Conservation (phyloP, 441 rosid genomes). For the Adansonia rubrostipa region DNA sequence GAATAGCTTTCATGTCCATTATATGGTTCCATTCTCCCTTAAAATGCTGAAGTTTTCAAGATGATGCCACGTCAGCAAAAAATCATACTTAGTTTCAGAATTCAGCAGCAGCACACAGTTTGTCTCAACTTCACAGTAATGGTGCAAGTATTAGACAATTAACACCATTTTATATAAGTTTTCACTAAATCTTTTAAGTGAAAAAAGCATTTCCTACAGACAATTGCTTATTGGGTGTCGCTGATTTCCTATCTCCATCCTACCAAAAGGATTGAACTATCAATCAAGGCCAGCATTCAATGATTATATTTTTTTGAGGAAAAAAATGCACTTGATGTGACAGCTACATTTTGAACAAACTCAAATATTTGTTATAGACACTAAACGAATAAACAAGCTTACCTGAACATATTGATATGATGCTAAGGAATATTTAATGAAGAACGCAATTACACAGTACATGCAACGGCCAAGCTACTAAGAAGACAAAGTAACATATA, state of each 20-base stretch:
- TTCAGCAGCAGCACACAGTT: neutral
- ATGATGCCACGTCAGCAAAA: neutral
- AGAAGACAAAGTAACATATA: neutral
- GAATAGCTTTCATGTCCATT: neutral
- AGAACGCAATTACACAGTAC: neutral
- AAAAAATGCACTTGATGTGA: neutral
- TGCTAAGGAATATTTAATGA: neutral
- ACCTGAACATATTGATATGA: neutral
- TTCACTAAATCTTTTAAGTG: neutral
- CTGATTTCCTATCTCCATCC: neutral
- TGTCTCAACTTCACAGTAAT: neutral
- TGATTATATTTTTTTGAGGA: neutral
- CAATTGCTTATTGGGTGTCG: neutral
- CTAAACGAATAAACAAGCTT: neutral
- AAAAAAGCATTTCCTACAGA: neutral
- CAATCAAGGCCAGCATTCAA: neutral
- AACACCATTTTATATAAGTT: neutral
- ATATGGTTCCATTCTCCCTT: neutral
- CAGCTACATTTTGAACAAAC: neutral
- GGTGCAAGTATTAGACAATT: neutral
- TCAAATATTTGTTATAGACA: neutral
- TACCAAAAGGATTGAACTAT: conserved; percentile 1
- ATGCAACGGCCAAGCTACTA: neutral
- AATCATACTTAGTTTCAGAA: conserved; percentile 1
- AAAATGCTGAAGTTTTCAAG: neutral